A percentile compares a stretch with the other conserved stretches of the same genome.
Evolutionary conservation across 805 yeast species (phyloP).

Genomic region (Clavispora carvajalis): DNA sequence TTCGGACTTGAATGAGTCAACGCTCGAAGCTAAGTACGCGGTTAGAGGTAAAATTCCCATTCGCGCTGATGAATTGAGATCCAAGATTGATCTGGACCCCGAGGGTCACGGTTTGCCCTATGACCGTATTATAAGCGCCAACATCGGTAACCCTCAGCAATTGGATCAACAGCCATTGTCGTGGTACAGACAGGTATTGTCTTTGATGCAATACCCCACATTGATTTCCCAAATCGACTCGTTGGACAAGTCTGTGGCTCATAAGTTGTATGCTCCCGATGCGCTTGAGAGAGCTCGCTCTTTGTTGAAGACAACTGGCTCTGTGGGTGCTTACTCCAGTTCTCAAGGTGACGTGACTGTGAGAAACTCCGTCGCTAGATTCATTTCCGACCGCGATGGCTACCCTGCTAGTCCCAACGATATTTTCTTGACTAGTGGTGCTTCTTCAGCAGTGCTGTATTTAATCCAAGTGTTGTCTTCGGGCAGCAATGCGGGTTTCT

Average conservation of each 20-base stretch:
- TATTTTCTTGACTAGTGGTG: slow-evolving; percentile 87
- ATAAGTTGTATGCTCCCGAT: slow-evolving; percentile 51
- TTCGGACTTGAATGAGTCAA: slow-evolving; percentile 62
- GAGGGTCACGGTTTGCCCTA: slow-evolving; percentile 70
- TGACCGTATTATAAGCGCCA: slow-evolving; percentile 73
- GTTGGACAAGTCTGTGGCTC: slow-evolving; percentile 22
- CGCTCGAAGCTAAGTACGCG: slow-evolving; percentile 87
- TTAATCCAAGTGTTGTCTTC: slow-evolving; percentile 65
- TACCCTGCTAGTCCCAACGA: slow-evolving; percentile 55
- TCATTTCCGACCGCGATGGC: slow-evolving; percentile 77
- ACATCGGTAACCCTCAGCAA: slow-evolving; percentile 98
- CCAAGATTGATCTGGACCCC: slow-evolving; percentile 40
- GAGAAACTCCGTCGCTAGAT: slow-evolving; percentile 75
- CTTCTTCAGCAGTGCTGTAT: slow-evolving; percentile 87
- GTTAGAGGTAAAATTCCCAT: slow-evolving; percentile 94
- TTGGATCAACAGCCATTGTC: slow-evolving; percentile 90
- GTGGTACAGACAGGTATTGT: slow-evolving; percentile 88
- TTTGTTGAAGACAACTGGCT: slow-evolving; percentile 60
- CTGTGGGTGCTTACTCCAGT: slow-evolving; percentile 92
- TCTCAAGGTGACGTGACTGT: slow-evolving; percentile 81
- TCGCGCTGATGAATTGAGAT: slow-evolving; percentile 79
- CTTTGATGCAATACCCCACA: slow-evolving; percentile 81
- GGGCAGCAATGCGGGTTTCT: slow-evolving; percentile 65
- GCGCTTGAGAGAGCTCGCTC: slow-evolving; percentile 65
- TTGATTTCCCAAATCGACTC: slow-evolving; percentile 32